phyloP scores from a whole-genome alignment of 768 basidiomycete species.

The Phlebiopsis gigantea region DNA sequence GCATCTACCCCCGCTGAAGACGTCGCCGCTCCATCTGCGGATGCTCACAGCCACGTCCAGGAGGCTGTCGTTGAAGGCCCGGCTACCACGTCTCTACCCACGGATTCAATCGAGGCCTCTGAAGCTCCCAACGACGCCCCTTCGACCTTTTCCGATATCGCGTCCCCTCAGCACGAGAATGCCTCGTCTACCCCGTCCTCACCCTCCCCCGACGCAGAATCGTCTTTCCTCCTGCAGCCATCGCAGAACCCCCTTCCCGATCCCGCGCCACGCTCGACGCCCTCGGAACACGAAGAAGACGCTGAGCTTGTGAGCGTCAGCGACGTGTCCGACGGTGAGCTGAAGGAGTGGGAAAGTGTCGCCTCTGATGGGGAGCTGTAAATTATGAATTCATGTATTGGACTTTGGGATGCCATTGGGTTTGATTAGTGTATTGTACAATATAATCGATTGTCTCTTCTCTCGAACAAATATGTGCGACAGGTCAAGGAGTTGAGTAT shows the following conservation, averaged over 20 bases:
- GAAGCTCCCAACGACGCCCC: not conserved
- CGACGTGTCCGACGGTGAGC: not conserved
- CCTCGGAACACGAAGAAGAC: not conserved
- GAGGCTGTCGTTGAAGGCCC: not conserved
- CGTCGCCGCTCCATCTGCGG: not conserved
- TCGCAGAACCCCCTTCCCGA: not conserved
- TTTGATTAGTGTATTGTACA: not conserved
- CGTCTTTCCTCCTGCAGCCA: not conserved
- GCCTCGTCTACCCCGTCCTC: not conserved
- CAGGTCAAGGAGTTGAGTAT: no score
- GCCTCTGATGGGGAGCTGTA: not conserved
- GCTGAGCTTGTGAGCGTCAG: not conserved
- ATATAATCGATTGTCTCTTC: not conserved
- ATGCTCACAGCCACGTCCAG: no score
- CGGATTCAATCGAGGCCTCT: not conserved
- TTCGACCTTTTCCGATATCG: not conserved
- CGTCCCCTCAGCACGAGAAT: not conserved
- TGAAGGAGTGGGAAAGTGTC: not conserved
- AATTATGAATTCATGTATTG: not conserved
- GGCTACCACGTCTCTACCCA: not conserved
- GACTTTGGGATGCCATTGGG: not conserved
- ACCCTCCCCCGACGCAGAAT: not conserved
- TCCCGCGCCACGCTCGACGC: not conserved
- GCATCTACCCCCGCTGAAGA: not conserved
- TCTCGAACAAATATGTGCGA: not conserved